Evolutionary conservation across 805 yeast genomes (phyloP).

Genomic region (Ogataea paraovalis): DNA sequence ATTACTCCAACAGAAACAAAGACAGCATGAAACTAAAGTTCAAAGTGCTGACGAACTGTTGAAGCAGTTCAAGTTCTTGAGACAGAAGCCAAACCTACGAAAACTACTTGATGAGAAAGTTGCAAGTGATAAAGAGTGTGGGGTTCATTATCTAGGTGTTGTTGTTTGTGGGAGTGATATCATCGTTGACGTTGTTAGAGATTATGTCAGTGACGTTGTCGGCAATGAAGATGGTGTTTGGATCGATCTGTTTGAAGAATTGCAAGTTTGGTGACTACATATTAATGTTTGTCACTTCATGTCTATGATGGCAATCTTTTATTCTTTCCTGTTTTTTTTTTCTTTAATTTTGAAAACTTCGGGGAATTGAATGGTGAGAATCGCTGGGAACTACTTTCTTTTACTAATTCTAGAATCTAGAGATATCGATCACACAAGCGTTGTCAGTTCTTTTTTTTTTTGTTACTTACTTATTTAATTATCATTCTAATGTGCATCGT

Average conservation of each 20-base stretch:
- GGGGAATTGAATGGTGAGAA: too few species aligned
- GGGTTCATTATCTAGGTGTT: conserved; percentile 39
- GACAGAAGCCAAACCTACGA: conserved; percentile 1
- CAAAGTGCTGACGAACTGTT: conserved; percentile 14
- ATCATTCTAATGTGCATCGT: background rate
- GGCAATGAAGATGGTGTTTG: conserved; percentile 32
- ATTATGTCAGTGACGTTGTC: conserved; percentile 32
- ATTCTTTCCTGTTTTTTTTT: too few species aligned
- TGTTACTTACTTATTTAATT: background rate
- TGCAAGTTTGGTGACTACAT: conserved; percentile 53
- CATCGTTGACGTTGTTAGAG: conserved; percentile 51
- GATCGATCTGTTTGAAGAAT: conserved; percentile 54
- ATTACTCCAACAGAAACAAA: background rate
- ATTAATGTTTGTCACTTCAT: background rate
- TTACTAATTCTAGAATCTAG: background rate
- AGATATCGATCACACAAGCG: background rate
- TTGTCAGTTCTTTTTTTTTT: background rate
- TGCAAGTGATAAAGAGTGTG: background rate
- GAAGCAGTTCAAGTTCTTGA: background rate
- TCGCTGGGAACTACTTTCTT: too few species aligned
- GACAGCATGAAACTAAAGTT: background rate
- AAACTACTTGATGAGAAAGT: background rate
- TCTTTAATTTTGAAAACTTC: too few species aligned
- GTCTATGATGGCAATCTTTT: background rate
- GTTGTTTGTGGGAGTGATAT: conserved; percentile 53